Evolutionary conservation across 2,329 filamentous ascomycete species (phyloP).

Genomic region (Trichoderma lentiforme): DNA sequence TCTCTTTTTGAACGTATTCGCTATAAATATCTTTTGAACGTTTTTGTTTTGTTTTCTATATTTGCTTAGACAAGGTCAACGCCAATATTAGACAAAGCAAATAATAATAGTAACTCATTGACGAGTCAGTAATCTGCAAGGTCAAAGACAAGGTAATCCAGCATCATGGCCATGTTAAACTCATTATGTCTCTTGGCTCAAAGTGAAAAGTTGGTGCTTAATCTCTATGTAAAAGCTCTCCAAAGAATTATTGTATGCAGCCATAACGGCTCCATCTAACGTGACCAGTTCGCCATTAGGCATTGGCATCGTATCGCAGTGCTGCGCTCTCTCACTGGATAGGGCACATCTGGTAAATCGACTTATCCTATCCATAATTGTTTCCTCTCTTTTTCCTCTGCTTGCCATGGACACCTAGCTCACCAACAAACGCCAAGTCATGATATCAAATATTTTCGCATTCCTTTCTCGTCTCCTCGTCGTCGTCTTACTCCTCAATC

Average conservation of each 20-base stretch:
- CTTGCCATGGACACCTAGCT: slow-evolving; percentile 38
- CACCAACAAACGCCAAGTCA: slow-evolving; percentile 1
- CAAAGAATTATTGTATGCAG: background rate
- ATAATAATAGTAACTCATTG: background rate
- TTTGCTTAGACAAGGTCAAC: background rate
- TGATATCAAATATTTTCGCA: background rate
- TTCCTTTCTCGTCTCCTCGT: background rate
- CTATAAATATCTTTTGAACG: background rate
- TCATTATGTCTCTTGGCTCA: background rate
- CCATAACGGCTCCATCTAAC: background rate
- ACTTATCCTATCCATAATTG: background rate
- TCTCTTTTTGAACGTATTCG: background rate
- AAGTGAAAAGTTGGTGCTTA: background rate
- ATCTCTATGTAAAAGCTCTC: background rate
- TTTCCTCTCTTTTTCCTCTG: background rate
- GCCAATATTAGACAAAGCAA: background rate
- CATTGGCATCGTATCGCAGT: background rate
- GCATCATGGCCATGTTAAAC: background rate
- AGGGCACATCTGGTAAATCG: background rate
- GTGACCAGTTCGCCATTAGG: background rate
- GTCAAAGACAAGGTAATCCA: background rate
- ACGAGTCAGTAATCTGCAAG: background rate
- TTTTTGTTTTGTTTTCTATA: background rate
- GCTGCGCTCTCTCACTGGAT: background rate
- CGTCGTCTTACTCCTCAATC: slow-evolving; percentile 70